phyloP scores from a whole-genome alignment of 345 rosid species.

The Pseudoturritis turrita region DNA sequence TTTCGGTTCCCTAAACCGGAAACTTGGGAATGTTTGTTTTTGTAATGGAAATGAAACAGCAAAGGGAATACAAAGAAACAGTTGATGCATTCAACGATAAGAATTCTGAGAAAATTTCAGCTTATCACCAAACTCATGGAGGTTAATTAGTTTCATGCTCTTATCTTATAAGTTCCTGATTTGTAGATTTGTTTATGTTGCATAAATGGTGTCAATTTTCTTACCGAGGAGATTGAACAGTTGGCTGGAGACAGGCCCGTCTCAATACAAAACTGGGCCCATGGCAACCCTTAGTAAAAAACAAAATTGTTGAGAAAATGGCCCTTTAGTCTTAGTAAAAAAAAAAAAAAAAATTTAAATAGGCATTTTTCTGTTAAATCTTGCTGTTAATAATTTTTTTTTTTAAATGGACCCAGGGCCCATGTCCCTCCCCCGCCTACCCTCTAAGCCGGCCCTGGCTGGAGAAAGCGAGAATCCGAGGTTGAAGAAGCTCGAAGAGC shows the following conservation, averaged over 20 bases:
- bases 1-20: background rate
- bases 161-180: background rate
- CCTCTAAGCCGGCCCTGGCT: too few relatives aligned
- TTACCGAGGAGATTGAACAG: slow-evolving; percentile 36
- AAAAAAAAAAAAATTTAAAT: too few relatives aligned
- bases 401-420: too few relatives aligned
- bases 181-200: background rate
- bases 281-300: too few relatives aligned
- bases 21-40: background rate
- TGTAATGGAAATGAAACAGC: slow-evolving; percentile 35
- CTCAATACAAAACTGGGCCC: too few relatives aligned
- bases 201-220: background rate
- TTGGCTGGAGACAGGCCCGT: too few relatives aligned
- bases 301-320: too few relatives aligned
- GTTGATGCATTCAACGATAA: slow-evolving; percentile 65
- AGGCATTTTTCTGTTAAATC: too few relatives aligned
- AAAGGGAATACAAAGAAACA: slow-evolving; percentile 72
- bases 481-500: slow-evolving; percentile 79
- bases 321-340: too few relatives aligned
- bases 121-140: slow-evolving; percentile 69
- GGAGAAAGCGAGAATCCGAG: slow-evolving; percentile 68
- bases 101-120: slow-evolving; percentile 72
- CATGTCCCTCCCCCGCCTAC: too few relatives aligned
- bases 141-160: slow-evolving; percentile 34
- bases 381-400: too few relatives aligned